Evolutionary conservation across 768 basidiomycete species (phyloP).

Genomic region (Ephemerocybe angulata): DNA sequence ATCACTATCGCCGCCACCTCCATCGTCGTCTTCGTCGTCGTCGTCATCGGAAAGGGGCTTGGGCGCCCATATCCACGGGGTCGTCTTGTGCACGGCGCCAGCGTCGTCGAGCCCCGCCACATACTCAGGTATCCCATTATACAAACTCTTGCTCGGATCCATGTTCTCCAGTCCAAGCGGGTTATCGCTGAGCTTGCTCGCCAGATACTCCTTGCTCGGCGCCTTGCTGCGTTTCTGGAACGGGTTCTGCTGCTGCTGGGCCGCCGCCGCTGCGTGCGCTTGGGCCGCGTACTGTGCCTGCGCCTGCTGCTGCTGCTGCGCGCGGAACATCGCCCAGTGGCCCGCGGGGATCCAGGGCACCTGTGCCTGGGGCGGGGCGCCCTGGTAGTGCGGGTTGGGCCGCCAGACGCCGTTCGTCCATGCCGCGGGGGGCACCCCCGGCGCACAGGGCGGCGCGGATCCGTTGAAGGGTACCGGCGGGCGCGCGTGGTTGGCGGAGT

Average conservation of each 20-base stretch:
- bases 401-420: slow-evolving; percentile 5
- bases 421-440: not conserved
- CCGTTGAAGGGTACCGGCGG: slow-evolving; percentile 8
- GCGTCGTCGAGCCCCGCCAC: not conserved
- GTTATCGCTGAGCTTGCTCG: slow-evolving; percentile 54
- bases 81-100: slow-evolving; percentile 26
- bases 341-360: slow-evolving; percentile 24
- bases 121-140: slow-evolving; percentile 23
- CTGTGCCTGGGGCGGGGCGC: slow-evolving; percentile 12
- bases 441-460: not conserved
- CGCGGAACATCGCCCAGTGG: no score
- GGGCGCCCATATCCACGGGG: slow-evolving; percentile 78
- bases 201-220: slow-evolving; percentile 64
- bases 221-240: slow-evolving; percentile 55
- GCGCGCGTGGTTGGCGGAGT: not conserved
- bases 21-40: slow-evolving; percentile 22
- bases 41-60: slow-evolving; percentile 35
- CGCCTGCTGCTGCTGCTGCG: slow-evolving; percentile 22
- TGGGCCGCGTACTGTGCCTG: slow-evolving; percentile 20
- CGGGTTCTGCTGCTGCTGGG: slow-evolving; percentile 42
- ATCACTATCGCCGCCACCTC: slow-evolving; percentile 7
- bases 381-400: slow-evolving; percentile 9
- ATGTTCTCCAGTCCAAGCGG: slow-evolving; percentile 63
- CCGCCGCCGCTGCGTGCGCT: not conserved
- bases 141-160: slow-evolving; percentile 53